phyloP scores from a whole-genome alignment of 2,329 filamentous ascomycete species.

The Fusarium denticulatum region DNA sequence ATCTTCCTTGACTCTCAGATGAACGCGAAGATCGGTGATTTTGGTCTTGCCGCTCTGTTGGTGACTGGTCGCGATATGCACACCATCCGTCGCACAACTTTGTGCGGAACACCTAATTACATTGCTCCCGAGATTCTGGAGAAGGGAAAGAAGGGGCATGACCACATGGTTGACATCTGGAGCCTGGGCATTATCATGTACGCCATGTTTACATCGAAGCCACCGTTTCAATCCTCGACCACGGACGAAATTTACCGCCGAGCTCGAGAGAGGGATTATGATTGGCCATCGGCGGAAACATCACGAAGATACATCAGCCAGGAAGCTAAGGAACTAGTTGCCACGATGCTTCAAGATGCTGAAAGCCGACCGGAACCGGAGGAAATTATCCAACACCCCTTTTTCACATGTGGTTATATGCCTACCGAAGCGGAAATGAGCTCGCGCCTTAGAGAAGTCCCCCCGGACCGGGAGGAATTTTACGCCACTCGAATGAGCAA shows the following conservation, averaged over 20 bases:
- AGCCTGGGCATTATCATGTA: conserved; percentile 98
- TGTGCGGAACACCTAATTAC: conserved; percentile 98
- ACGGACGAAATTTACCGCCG: conserved; percentile 86
- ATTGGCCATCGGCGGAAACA: conserved; percentile 76
- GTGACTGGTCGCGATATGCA: conserved; percentile 92
- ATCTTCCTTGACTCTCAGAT: conserved; percentile 93
- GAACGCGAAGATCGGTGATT: conserved; percentile 98
- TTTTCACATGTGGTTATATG: conserved; percentile 81
- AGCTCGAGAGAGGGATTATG: conserved; percentile 77
- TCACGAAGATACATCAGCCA: conserved; percentile 76
- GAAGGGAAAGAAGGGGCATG: conserved; percentile 92
- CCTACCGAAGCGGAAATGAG: conserved; percentile 70
- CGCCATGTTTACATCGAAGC: conserved; percentile 95
- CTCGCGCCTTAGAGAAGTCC: conserved; percentile 64
- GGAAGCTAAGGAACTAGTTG: conserved; percentile 82
- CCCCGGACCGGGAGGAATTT: conserved; percentile 68
- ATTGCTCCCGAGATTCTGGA: conserved; percentile 97
- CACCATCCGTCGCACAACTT: conserved; percentile 84
- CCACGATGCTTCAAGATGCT: conserved; percentile 78
- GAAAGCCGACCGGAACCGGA: conserved; percentile 80
- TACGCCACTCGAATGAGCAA: conserved; percentile 60
- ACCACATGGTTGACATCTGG: conserved; percentile 99
- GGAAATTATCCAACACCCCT: conserved; percentile 79
- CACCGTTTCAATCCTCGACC: conserved; percentile 92
- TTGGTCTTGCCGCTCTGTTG: conserved; percentile 90